Evolutionary conservation across 108 stramenopile genomes (phyloP), one percentile per base, ranked within the genome.

Genomic region (Stephanodiscus minutulus): DNA sequence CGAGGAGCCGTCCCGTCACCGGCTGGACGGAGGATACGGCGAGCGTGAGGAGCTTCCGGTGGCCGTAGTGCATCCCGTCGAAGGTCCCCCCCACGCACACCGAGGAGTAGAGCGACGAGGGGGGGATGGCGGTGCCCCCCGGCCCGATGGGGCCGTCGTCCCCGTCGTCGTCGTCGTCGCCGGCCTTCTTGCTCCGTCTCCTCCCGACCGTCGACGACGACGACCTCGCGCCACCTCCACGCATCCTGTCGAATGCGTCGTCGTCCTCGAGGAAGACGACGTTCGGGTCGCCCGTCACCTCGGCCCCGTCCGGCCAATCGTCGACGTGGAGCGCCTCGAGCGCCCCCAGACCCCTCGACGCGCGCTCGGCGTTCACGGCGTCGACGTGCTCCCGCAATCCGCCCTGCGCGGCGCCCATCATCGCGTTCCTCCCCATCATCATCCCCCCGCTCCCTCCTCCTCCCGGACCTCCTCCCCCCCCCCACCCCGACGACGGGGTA

Each of bases 1-100:
- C 83, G 49, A 86, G 47, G 0, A 96, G 79, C 37, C 77, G 64
- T 11, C 94, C 92, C 33, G 79, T 87, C 21, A 67, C 46, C 5
- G 94, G 91, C 58, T 83, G 76, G 46, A 91, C 89, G 7, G 90
- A 91, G 25, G 85, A 87, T 10, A 94, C 83, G 18, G 96, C 94
- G 48, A 95, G 66, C 3, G 94, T 92, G 33, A 97, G 69, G 12
- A 97, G 79, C 72, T 93, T 92, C 37, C 91, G 86, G 79, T 97
- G 96, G 11, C 96, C 96, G 80, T 90, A 92, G 67, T 97, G 96
- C 90, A 97, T 86, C 5, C 91, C 91, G 69, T 97, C 96, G 72
- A 97, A 97, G 25, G 94, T 97, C 6, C 96, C 96, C 1, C 94
- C 96, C 15, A 97, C 92, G 21, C 85, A 86, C 3, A 97, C 93